Evolutionary conservation across 805 yeast species (phyloP).

Genomic region (Allodekkera sacchari): DNA sequence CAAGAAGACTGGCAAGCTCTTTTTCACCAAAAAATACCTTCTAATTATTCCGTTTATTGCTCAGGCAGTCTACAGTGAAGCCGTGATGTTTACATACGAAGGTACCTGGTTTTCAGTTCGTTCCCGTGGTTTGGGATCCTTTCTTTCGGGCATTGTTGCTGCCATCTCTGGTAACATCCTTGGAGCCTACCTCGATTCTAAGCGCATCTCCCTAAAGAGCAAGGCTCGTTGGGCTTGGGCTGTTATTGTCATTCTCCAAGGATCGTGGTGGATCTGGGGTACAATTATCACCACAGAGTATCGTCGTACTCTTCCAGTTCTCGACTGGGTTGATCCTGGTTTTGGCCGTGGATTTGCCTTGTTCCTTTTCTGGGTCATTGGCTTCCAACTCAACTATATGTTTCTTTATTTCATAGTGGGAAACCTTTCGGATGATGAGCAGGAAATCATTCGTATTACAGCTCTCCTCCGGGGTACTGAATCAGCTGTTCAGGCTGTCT

Average conservation of each 20-base stretch:
- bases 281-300: constrained; percentile 3
- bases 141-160: constrained; percentile 1
- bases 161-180: background rate
- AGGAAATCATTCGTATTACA: constrained; percentile 1
- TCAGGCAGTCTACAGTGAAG: constrained; percentile 1
- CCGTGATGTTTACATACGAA: background rate
- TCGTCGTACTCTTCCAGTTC: constrained; percentile 3
- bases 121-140: constrained; percentile 1
- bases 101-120: constrained; percentile 1
- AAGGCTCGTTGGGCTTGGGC: constrained; percentile 5
- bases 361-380: constrained; percentile 5
- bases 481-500: constrained; percentile 1
- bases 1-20: constrained; percentile 1
- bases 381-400: constrained; percentile 1
- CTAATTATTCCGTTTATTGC: constrained; percentile 2
- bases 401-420: constrained; percentile 1
- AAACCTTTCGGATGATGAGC: background rate
- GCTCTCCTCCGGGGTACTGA: constrained; percentile 1
- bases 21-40: constrained; percentile 3
- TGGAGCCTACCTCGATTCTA: constrained; percentile 5
- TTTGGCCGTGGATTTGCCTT: constrained; percentile 6
- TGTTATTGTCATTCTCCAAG: constrained; percentile 3
- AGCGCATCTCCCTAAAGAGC: constrained; percentile 3
- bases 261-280: constrained; percentile 8
- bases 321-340: constrained; percentile 5